Conservation (phyloP, 345 rosid genomes). For the Camelina hispida region DNA sequence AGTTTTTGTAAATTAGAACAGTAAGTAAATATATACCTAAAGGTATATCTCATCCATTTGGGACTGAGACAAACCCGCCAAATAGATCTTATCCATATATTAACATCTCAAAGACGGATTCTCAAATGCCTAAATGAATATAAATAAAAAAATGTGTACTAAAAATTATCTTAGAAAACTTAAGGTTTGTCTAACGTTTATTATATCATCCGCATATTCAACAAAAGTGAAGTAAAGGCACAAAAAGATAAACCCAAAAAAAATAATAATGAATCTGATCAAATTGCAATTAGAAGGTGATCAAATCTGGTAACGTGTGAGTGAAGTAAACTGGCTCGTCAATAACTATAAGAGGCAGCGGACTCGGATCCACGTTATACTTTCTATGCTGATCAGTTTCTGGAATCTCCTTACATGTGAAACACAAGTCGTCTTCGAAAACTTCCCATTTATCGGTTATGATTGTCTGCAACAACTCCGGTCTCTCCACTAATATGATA, state of each 20-base stretch:
- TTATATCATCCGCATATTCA: conserved; percentile 31
- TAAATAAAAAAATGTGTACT: conserved; percentile 1
- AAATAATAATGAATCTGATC: conserved; percentile 2
- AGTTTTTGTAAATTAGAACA: too few relatives aligned
- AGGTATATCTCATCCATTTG: too few relatives aligned
- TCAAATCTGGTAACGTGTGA: conserved; percentile 47
- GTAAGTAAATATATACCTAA: too few relatives aligned
- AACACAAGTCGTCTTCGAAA: conserved; percentile 41
- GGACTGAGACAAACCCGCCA: too few relatives aligned
- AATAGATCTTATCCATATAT: background rate
- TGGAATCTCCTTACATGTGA: conserved; percentile 26
- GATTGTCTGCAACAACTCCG: conserved; percentile 33
- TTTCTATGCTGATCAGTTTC: conserved; percentile 28
- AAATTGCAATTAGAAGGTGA: conserved; percentile 40
- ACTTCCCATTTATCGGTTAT: conserved; percentile 48
- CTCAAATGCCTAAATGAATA: conserved; percentile 20
- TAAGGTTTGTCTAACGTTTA: conserved; percentile 32
- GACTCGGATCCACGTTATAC: conserved; percentile 28
- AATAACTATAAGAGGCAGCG: conserved; percentile 42
- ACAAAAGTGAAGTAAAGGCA: conserved; percentile 13
- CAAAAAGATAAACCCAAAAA: background rate
- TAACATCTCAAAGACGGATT: background rate
- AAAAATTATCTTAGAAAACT: background rate
- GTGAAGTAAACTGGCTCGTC: conserved; percentile 41
- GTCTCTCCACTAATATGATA: conserved; percentile 37